phyloP scores from a whole-genome alignment of 257 asterid species.

The Lavandula angustifolia region DNA sequence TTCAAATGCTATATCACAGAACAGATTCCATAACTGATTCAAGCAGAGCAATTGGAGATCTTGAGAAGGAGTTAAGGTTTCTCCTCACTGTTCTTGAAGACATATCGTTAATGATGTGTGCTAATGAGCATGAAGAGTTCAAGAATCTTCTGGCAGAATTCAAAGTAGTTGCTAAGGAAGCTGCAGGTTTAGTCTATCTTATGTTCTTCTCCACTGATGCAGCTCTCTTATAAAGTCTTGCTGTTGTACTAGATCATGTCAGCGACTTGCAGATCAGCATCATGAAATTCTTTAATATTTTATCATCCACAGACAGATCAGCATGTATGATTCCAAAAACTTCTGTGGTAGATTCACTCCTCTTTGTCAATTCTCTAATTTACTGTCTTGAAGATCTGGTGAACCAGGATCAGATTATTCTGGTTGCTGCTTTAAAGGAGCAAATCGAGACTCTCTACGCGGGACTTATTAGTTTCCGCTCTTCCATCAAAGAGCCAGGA shows the following conservation, averaged over 20 bases:
- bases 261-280: background rate
- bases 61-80: constrained; percentile 16
- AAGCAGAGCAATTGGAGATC: background rate
- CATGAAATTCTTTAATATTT: background rate
- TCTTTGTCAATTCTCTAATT: background rate
- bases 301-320: background rate
- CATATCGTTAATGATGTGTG: background rate
- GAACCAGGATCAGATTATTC: background rate
- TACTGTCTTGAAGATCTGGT: background rate
- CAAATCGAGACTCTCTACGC: background rate
- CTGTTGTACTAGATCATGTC: background rate
- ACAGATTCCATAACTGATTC: background rate
- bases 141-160: background rate
- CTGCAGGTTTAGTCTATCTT: constrained; percentile 1
- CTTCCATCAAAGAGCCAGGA: background rate
- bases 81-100: constrained; percentile 14
- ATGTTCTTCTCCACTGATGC: background rate
- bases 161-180: constrained; percentile 5
- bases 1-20: background rate
- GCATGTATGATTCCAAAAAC: background rate
- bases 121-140: background rate
- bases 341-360: background rate
- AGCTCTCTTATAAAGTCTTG: background rate
- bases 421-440: background rate
- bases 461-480: background rate